These are phyloP conservation scores for Daldinia childiae DNA, from an alignment of 495 filamentous ascomycete genomes.

Conservation along the genomic window DNA sequence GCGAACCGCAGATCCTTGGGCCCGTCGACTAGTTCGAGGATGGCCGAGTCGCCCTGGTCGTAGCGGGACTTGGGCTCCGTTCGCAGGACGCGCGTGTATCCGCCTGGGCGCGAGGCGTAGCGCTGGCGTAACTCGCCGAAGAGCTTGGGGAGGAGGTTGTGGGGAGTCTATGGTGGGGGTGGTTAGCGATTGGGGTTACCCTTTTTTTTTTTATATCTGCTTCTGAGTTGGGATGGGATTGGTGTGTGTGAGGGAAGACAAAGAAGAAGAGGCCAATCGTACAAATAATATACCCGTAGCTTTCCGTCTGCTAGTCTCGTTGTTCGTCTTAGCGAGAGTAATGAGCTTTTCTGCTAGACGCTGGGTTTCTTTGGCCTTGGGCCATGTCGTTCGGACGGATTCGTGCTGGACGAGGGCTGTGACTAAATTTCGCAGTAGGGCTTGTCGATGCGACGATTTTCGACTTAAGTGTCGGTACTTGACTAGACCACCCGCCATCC, in stretches of 20 bases:
- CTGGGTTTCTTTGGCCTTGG: constrained; percentile 97
- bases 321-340: constrained; percentile 90
- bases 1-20: constrained; percentile 95
- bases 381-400: constrained; percentile 91
- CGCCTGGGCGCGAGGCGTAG: constrained; percentile 82
- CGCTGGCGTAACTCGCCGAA: constrained; percentile 83
- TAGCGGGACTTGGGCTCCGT: constrained; percentile 79
- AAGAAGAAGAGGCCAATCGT: constrained; percentile 45
- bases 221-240: not conserved
- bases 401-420: constrained; percentile 95
- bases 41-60: constrained; percentile 87
- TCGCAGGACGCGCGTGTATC: constrained; percentile 92
- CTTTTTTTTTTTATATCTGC: not conserved
- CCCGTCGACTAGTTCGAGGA: constrained; percentile 96
- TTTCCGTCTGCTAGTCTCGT: constrained; percentile 72
- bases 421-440: constrained; percentile 94
- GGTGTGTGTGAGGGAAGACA: not conserved
- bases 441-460: constrained; percentile 84
- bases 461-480: constrained; percentile 90
- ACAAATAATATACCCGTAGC: constrained; percentile 85
- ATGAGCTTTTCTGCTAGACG: constrained; percentile 91
- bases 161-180: constrained; percentile 56
- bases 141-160: constrained; percentile 80
- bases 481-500: constrained; percentile 83
- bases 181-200: not conserved